Evolutionary conservation across 2,329 filamentous ascomycete genomes (phyloP), one percentile per base, ranked within the genome.

Genomic region (Alternaria arbusti): DNA sequence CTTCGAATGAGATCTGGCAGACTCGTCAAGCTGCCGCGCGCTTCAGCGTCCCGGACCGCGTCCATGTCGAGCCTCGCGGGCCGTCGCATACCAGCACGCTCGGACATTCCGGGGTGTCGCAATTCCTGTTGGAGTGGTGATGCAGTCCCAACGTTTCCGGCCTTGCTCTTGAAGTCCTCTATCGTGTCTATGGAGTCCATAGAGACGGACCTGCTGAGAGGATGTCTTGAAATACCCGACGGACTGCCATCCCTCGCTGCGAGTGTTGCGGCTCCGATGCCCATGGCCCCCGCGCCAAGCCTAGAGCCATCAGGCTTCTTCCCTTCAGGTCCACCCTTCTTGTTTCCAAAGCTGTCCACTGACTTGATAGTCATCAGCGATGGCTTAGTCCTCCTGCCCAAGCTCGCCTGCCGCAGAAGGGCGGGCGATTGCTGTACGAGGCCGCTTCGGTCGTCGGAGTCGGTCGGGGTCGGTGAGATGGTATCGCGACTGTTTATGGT

Each of bases 1-100:
- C 96, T 88, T 73, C 89, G 87, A 70, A 99, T 98, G 64, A 99
- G 83, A 77, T 98, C 96, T 0, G 94, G 91, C 63, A 99, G 83
- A 80, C 94, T 97, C 2, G 96, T 98, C 67, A 97, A 84, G 77
- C 94, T 97, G 5, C 93, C 94, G 74, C 96, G 88, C 1, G 91
- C 88, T 79, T 97, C 93, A 15, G 92, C 92, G 55, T 91, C 89
- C 68, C 89, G 87, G 4, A 97, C 91, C 5, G 92, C 92, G 74
- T 94, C 90, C 23, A 97, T 90, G 74, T 97, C 89, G 5, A 97
- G 83, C 36, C 87, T 88, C 4, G 93, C 91, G 30, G 95, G 94
- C 61, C 83, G 74, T 60, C 76, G 78, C 54, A 78, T 77, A 25
- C 81, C 83, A 20, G 79, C 77, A 52, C 82, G 80, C 26, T 81